Evolutionary conservation across 2,329 filamentous ascomycete species (phyloP).

Genomic region (Fusarium xylarioides): DNA sequence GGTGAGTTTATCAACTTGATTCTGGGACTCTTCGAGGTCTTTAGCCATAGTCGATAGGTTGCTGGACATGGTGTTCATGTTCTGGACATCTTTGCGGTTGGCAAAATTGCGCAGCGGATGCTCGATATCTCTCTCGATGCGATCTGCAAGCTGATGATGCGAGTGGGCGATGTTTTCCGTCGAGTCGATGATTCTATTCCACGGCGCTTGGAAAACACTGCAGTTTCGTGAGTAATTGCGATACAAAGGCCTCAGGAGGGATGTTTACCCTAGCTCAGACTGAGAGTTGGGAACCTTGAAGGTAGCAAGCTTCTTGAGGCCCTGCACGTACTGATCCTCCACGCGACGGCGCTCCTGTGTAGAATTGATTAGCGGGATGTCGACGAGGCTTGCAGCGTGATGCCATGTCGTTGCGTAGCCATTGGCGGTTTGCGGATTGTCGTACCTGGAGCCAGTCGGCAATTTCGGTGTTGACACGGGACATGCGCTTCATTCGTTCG

Average conservation of each 20-base stretch:
- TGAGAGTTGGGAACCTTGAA: constrained; percentile 78
- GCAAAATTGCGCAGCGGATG: constrained; percentile 80
- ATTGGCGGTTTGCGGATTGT: constrained; percentile 15
- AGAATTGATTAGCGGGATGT: constrained; percentile 15
- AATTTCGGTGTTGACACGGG: constrained; percentile 86
- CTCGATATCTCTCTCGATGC: constrained; percentile 91
- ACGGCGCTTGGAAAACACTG: constrained; percentile 90
- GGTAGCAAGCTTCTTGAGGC: constrained; percentile 81
- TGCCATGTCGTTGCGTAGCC: not conserved
- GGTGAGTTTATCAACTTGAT: constrained; percentile 84
- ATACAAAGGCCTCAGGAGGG: not conserved
- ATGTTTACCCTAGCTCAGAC: constrained; percentile 83
- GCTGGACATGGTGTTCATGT: constrained; percentile 80
- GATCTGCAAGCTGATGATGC: constrained; percentile 80
- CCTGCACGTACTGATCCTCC: constrained; percentile 88
- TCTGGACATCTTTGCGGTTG: constrained; percentile 78
- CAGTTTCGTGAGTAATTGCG: constrained; percentile 27
- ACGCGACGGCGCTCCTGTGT: constrained; percentile 87
- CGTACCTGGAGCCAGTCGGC: constrained; percentile 96
- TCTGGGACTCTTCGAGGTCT: constrained; percentile 84
- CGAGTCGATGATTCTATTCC: constrained; percentile 85
- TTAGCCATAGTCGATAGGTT: constrained; percentile 84
- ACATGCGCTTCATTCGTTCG: constrained; percentile 88
- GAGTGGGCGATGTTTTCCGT: constrained; percentile 84
- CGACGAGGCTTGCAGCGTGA: not conserved